Conservation (phyloP, 2,329 filamentous ascomycete genomes). For the Cercospora nicotianae region DNA sequence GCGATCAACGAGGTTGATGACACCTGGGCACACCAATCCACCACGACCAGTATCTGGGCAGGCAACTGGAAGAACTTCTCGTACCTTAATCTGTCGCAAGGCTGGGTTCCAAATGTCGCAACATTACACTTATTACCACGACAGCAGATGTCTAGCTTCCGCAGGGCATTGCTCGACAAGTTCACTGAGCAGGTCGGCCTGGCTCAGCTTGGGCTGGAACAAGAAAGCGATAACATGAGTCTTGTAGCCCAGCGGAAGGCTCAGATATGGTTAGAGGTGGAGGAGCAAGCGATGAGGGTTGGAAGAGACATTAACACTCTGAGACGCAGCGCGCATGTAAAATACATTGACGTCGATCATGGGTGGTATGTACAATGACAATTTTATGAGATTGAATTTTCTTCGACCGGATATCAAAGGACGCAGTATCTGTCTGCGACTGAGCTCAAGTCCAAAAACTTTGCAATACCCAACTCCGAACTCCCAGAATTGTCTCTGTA, state of each 20-base stretch:
- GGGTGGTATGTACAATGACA: constrained; percentile 18
- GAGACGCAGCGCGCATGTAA: constrained; percentile 23
- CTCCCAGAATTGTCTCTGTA: neutral
- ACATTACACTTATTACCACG: constrained; percentile 36
- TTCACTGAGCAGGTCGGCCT: neutral
- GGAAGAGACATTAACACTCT: constrained; percentile 36
- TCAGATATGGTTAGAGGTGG: constrained; percentile 42
- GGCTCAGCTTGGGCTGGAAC: neutral
- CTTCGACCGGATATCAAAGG: neutral
- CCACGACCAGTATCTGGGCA: constrained; percentile 41
- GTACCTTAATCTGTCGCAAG: constrained; percentile 46
- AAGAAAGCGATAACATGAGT: constrained; percentile 1
- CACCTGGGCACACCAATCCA: constrained; percentile 20
- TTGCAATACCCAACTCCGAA: neutral
- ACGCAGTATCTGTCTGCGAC: neutral
- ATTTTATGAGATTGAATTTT: neutral
- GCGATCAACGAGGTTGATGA: constrained; percentile 11
- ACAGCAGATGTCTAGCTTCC: constrained; percentile 20
- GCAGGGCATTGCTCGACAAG: constrained; percentile 17
- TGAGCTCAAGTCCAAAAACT: neutral
- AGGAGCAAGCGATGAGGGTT: constrained; percentile 40
- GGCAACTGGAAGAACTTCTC: constrained; percentile 47
- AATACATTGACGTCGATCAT: constrained; percentile 22
- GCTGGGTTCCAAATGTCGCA: constrained; percentile 43
- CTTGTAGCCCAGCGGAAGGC: constrained; percentile 12